phyloP scores from a whole-genome alignment of 2,329 filamentous ascomycete species.

The Bipolaris cookei region DNA sequence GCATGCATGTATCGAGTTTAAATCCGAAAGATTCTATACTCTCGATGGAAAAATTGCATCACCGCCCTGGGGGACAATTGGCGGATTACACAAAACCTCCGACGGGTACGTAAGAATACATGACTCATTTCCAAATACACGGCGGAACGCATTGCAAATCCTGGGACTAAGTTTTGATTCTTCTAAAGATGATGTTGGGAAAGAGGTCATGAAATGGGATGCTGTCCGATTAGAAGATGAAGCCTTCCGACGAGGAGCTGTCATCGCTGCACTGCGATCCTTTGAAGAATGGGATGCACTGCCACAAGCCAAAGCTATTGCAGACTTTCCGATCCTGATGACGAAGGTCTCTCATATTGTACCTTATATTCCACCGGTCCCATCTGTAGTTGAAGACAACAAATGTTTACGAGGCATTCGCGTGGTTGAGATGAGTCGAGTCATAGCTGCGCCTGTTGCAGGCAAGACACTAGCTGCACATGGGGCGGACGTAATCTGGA shows the following conservation, averaged over 20 bases:
- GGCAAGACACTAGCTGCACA: conserved; percentile 53
- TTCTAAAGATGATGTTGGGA: conserved; percentile 50
- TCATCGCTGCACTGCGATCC: conserved; percentile 59
- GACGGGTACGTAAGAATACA: conserved; percentile 64
- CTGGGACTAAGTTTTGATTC: conserved; percentile 50
- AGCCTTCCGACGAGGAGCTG: conserved; percentile 51
- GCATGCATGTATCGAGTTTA: conserved; percentile 61
- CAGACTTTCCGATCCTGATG: conserved; percentile 57
- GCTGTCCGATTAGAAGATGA: conserved; percentile 58
- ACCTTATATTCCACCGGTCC: conserved; percentile 14
- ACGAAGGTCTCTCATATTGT: conserved; percentile 39
- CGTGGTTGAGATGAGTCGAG: conserved; percentile 51
- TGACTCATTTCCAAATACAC: conserved; percentile 61
- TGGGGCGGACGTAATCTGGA: conserved; percentile 56
- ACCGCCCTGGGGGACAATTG: conserved; percentile 53
- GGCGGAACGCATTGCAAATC: conserved; percentile 52
- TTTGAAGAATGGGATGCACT: conserved; percentile 60
- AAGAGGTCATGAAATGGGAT: conserved; percentile 51
- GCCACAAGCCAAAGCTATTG: conserved; percentile 55
- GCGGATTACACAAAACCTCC: conserved; percentile 58
- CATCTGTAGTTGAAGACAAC: not conserved
- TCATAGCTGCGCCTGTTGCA: conserved; percentile 55
- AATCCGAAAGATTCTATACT: conserved; percentile 59
- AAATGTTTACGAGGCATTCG: conserved; percentile 53
- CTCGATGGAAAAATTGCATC: conserved; percentile 50